phyloP scores from a whole-genome alignment of 179 eudicot species.

The Beta corolliflora region DNA sequence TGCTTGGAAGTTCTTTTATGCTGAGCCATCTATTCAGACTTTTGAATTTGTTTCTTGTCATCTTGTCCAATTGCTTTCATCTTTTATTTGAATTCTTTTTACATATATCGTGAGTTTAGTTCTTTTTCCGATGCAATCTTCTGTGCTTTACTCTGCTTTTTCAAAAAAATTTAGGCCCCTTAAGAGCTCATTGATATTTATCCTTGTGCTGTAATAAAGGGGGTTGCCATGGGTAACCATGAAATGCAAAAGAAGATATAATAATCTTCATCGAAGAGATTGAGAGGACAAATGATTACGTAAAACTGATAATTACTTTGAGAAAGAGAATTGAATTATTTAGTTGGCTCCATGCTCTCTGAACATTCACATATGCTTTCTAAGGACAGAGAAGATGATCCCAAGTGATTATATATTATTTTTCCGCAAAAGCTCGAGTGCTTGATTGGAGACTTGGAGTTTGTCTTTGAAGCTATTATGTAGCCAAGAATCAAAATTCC shows the following conservation, averaged over 20 bases:
- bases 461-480: background rate
- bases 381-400: background rate
- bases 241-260: background rate
- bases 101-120: no score
- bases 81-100: background rate
- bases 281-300: background rate
- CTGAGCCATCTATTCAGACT: background rate
- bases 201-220: background rate
- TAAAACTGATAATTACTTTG: background rate
- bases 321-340: background rate
- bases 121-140: background rate
- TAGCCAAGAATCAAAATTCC: background rate
- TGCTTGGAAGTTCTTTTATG: background rate
- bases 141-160: no score
- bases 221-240: background rate
- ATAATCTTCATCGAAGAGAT: background rate
- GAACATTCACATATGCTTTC: background rate
- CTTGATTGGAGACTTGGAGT: background rate
- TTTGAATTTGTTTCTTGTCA: background rate
- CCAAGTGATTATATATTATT: background rate
- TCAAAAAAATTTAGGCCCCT: background rate
- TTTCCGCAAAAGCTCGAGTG: background rate
- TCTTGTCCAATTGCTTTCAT: background rate
- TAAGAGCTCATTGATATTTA: background rate
- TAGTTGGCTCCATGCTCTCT: background rate